These are phyloP conservation scores for Gardenia jasminoides DNA, from an alignment of 257 asterid genomes.

Conservation along the genomic window DNA sequence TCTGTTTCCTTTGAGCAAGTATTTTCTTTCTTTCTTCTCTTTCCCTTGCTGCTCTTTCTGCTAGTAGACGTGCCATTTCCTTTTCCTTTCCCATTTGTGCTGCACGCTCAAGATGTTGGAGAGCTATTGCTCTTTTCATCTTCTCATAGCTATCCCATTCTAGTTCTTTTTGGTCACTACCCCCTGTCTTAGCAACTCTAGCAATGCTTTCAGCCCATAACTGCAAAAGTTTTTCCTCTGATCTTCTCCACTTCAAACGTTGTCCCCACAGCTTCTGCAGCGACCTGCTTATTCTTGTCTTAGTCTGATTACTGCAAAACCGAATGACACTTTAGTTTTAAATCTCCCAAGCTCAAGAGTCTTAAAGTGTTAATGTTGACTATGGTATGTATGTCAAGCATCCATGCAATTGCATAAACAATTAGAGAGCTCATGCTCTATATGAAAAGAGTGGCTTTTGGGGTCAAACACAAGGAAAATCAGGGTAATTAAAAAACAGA, in stretches of 20 bases:
- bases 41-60: slow-evolving; percentile 50
- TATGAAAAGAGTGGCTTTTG: slow-evolving; percentile 1
- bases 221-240: slow-evolving; percentile 54
- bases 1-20: slow-evolving; percentile 52
- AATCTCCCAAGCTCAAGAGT: slow-evolving; percentile 12
- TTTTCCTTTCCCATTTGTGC: slow-evolving; percentile 57
- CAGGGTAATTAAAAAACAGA: background rate
- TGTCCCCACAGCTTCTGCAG: slow-evolving; percentile 59
- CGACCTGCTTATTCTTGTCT: slow-evolving; percentile 54
- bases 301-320: slow-evolving; percentile 63
- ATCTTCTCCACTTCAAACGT: slow-evolving; percentile 74
- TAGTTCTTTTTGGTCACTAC: slow-evolving; percentile 62
- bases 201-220: slow-evolving; percentile 80
- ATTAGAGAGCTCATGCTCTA: background rate
- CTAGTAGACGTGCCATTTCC: slow-evolving; percentile 40
- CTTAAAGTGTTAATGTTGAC: background rate
- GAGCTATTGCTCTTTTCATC: slow-evolving; percentile 50
- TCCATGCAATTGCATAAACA: background rate
- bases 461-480: background rate
- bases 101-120: slow-evolving; percentile 35
- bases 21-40: slow-evolving; percentile 50
- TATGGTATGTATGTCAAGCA: background rate
- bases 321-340: slow-evolving; percentile 3
- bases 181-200: slow-evolving; percentile 72
- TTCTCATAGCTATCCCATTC: slow-evolving; percentile 85